phyloP scores from a whole-genome alignment of 768 basidiomycete species.

The Kwoniella europaea region DNA sequence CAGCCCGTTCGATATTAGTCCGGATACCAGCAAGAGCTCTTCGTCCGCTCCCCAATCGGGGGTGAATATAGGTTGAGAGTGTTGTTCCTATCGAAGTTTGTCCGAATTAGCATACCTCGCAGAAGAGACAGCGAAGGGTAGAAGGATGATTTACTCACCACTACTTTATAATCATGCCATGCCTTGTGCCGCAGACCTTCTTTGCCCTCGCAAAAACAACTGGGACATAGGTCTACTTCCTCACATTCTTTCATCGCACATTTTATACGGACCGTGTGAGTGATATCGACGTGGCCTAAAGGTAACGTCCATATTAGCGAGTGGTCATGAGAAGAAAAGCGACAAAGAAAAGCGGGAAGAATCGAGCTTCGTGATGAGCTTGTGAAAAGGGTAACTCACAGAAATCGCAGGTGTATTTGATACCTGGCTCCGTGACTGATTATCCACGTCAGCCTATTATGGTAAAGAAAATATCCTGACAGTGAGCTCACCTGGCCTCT shows the following conservation, averaged over 20 bases:
- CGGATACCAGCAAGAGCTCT: constrained; percentile 89
- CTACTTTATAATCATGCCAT: constrained; percentile 86
- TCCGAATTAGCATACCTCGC: not conserved
- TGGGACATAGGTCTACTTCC: constrained; percentile 90
- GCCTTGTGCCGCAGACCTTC: constrained; percentile 84
- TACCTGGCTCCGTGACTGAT: constrained; percentile 53
- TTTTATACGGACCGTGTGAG: constrained; percentile 94
- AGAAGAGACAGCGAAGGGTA: not conserved
- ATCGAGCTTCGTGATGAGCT: not conserved
- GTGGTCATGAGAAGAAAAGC: not conserved
- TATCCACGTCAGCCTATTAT: not conserved
- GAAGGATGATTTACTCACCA: constrained; percentile 63
- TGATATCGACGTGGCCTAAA: constrained; percentile 75
- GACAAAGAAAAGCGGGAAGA: not conserved
- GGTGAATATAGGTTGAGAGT: constrained; percentile 93
- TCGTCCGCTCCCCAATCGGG: constrained; percentile 98
- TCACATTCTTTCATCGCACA: constrained; percentile 73
- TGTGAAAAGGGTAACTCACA: constrained; percentile 34
- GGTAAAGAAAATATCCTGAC: too few species aligned
- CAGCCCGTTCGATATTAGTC: constrained; percentile 80
- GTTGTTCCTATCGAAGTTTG: constrained; percentile 71
- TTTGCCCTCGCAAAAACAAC: constrained; percentile 89
- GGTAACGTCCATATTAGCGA: not conserved
- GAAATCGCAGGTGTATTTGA: constrained; percentile 58
- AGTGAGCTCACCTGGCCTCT: constrained; percentile 40